phyloP scores from a whole-genome alignment of 1,139 yeast species.

The Pichia sp. region DNA sequence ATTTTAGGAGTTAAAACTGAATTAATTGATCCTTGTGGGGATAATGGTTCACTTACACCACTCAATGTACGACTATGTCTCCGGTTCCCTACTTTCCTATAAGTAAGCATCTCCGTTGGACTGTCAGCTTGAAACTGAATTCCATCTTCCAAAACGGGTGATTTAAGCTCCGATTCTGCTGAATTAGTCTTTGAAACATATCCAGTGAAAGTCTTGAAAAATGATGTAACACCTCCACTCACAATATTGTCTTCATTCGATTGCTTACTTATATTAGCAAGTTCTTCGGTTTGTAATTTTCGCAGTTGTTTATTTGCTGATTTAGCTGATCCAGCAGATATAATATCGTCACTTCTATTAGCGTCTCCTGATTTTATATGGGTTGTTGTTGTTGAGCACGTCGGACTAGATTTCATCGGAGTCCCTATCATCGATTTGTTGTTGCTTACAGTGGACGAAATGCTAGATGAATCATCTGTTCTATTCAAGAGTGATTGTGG shows the following conservation, averaged over 20 bases:
- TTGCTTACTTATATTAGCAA: not conserved
- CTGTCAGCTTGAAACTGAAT: conserved; percentile 13
- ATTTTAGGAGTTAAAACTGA: conserved; percentile 5
- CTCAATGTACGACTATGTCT: conserved; percentile 13
- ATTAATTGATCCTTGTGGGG: conserved; percentile 16
- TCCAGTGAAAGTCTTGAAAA: conserved; percentile 5
- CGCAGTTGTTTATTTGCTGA: not conserved
- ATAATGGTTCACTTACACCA: conserved; percentile 11
- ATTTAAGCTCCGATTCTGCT: not conserved
- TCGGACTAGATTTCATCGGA: conserved; percentile 7
- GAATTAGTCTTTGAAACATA: conserved; percentile 1
- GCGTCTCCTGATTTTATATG: conserved; percentile 3
- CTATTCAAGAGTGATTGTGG: conserved; percentile 1
- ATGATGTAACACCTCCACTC: conserved; percentile 1
- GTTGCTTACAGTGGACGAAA: not conserved
- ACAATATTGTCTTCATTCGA: not conserved
- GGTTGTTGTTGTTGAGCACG: conserved; percentile 8
- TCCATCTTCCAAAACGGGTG: conserved; percentile 5
- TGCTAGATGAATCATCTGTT: conserved; percentile 2
- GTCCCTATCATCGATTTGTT: conserved; percentile 6
- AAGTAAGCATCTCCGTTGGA: conserved; percentile 37
- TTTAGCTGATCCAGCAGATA: not conserved
- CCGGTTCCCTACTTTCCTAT: conserved; percentile 30
- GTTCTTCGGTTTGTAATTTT: not conserved
- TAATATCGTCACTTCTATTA: not conserved